These are phyloP conservation scores for Aspergillus floridensis DNA, from an alignment of 2,329 filamentous ascomycete species.

Conservation along the genomic window DNA sequence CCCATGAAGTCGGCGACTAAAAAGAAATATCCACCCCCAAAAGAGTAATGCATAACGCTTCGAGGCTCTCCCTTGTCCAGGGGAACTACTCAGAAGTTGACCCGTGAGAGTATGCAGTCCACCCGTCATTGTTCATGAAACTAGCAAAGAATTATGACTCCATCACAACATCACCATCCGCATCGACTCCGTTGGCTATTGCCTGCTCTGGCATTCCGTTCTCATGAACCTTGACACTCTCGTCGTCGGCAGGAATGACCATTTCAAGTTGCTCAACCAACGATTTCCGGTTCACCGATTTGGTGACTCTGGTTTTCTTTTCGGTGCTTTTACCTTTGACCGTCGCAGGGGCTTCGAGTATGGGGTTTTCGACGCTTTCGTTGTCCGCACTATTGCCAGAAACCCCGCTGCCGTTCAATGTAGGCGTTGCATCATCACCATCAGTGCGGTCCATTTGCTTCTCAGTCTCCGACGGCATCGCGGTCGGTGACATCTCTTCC, in stretches of 20 bases:
- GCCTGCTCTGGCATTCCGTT: constrained; percentile 14
- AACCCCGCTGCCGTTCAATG: constrained; percentile 15
- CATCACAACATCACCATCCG: constrained; percentile 32
- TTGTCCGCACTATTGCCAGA: constrained; percentile 4
- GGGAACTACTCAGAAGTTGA: background rate
- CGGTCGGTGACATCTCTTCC: constrained; percentile 2
- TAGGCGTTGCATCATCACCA: constrained; percentile 19
- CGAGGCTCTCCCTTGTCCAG: background rate
- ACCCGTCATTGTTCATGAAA: background rate
- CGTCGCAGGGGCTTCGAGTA: constrained; percentile 8
- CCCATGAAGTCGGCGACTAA: background rate
- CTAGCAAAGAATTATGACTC: constrained; percentile 22
- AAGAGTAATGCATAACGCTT: background rate
- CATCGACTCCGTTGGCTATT: constrained; percentile 26
- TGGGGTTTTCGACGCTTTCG: constrained; percentile 1
- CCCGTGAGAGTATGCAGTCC: background rate
- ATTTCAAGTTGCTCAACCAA: constrained; percentile 26
- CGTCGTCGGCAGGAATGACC: constrained; percentile 28
- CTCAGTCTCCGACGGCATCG: constrained; percentile 10
- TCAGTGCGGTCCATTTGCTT: constrained; percentile 25
- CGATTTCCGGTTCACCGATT: constrained; percentile 22
- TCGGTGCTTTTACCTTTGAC: constrained; percentile 17
- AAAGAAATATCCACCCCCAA: background rate
- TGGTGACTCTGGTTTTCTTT: constrained; percentile 16
- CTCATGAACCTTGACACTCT: constrained; percentile 15